Base-by-base conservation (phyloP, 805 yeast genomes). In the Sugiyamaella marilandica region DNA sequence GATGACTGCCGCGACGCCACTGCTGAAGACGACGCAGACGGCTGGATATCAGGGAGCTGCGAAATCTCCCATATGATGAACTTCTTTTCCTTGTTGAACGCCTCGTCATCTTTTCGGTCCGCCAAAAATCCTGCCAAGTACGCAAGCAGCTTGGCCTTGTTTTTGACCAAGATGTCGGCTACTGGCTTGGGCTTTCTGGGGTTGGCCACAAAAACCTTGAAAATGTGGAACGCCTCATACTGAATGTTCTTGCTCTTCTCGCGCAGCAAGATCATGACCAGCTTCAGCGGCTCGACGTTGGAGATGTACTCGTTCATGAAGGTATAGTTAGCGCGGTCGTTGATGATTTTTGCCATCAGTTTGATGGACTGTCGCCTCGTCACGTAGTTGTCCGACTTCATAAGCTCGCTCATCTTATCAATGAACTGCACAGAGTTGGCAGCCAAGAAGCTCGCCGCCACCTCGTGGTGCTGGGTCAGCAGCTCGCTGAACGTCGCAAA, bases 161-260 rank as follows among this genome's bases (percentile, higher is more conserved):
- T 94, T 65, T 91, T 90, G 45, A 83, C 80, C 59, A 94, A 74
- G 18, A 92, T 86, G 67, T 92, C 97, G 50, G 79, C 71, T 1
- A 94, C 82, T 7, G 84, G 81, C 66, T 84, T 89, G 2, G 89
- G 76, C 67, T 91, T 91, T 57, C 85, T 83, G 4, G 99, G 99
- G 68, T 94, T 94, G 3, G 97, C 98, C n/a, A 90, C 90, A 69
- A 94, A 89, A 37, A 91, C 86, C 70, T 92, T 94, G 73, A 94
- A 92, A 36, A 92, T 85, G 59, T 94, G 91, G 65, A 94, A 94
- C 2, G 96, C 90, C 67, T 94, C 98, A 51, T 81, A 70, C 66
- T 91, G 97, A 54, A 94, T 77, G 67, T 91, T 91, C 64, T 85
- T 87, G 57, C 95, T 88, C 69, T 85, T 87, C 68, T 92, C 97